These are phyloP conservation scores for Termitomyces sp. DNA, from an alignment of 768 basidiomycete species.

Conservation along the genomic window DNA sequence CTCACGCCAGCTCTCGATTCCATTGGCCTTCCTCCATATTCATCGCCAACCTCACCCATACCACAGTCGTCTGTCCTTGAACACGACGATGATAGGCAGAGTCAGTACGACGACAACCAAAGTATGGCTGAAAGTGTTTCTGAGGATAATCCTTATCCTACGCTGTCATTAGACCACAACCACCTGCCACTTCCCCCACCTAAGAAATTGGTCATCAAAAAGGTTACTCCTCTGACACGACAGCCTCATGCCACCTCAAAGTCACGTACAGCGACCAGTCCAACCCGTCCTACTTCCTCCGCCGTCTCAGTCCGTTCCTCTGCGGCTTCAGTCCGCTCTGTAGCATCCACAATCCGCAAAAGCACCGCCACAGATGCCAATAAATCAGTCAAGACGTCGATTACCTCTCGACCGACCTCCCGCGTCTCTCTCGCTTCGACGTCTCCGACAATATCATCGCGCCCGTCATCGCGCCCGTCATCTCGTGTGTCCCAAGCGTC, in stretches of 20 bases:
- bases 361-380: conserved; percentile 10
- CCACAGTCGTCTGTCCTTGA: conserved; percentile 20
- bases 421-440: conserved; percentile 10
- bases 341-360: conserved; percentile 26
- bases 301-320: conserved; percentile 28
- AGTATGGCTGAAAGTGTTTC: neutral
- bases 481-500: conserved; percentile 11
- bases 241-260: neutral
- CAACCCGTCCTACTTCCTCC: conserved; percentile 23
- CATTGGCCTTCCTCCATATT: conserved; percentile 12
- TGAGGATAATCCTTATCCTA: neutral
- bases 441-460: neutral
- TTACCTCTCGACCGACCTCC: conserved; percentile 18
- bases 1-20: conserved; percentile 45
- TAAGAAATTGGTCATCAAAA: conserved; percentile 11
- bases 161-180: conserved; percentile 12
- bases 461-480: conserved; percentile 14
- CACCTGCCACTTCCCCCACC: neutral
- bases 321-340: conserved; percentile 18
- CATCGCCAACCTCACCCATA: conserved; percentile 14
- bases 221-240: conserved; percentile 6
- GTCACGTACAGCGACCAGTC: neutral
- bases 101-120: conserved; percentile 1
- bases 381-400: conserved; percentile 5
- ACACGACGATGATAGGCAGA: conserved; percentile 12